Evolutionary conservation across 2,329 filamentous ascomycete species (phyloP).

Genomic region (Diaporthe eres): DNA sequence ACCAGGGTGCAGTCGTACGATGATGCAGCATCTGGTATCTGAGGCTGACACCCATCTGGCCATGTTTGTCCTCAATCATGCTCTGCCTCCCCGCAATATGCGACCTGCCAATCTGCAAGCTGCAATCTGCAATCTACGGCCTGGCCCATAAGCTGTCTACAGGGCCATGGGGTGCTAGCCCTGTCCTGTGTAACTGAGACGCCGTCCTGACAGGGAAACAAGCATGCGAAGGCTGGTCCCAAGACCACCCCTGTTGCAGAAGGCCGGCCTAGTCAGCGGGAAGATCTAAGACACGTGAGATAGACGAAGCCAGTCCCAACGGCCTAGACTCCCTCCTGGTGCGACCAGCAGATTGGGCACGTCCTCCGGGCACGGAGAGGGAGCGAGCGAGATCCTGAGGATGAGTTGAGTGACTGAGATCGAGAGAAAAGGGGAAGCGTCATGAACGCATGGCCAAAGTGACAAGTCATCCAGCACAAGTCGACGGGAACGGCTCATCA

Average conservation of each 20-base stretch:
- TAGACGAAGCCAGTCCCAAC: constrained; percentile 17
- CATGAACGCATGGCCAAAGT: not conserved
- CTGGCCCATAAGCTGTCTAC: not conserved
- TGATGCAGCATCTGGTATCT: constrained; percentile 16
- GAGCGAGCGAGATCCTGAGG: not conserved
- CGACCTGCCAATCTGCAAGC: constrained; percentile 23
- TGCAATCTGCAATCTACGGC: constrained; percentile 2
- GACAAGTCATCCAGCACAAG: constrained; percentile 27
- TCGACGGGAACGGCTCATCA: not conserved
- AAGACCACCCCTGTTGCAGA: constrained; percentile 28
- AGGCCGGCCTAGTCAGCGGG: constrained; percentile 26
- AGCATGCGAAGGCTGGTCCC: constrained; percentile 26
- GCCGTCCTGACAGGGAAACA: constrained; percentile 14
- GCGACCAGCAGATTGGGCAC: constrained; percentile 10
- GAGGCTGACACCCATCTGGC: constrained; percentile 22
- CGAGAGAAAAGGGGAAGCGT: not conserved
- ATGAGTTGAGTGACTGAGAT: not conserved
- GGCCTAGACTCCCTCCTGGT: constrained; percentile 23
- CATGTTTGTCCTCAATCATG: not conserved
- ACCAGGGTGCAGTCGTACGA: constrained; percentile 35
- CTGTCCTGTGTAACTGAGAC: constrained; percentile 38
- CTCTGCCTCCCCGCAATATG: not conserved
- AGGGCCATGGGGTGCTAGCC: not conserved
- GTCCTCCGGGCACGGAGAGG: not conserved
- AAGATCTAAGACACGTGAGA: constrained; percentile 30